These are phyloP conservation scores for Ogataea parapolymorpha DNA, from an alignment of 805 yeast species.

Conservation along the genomic window DNA sequence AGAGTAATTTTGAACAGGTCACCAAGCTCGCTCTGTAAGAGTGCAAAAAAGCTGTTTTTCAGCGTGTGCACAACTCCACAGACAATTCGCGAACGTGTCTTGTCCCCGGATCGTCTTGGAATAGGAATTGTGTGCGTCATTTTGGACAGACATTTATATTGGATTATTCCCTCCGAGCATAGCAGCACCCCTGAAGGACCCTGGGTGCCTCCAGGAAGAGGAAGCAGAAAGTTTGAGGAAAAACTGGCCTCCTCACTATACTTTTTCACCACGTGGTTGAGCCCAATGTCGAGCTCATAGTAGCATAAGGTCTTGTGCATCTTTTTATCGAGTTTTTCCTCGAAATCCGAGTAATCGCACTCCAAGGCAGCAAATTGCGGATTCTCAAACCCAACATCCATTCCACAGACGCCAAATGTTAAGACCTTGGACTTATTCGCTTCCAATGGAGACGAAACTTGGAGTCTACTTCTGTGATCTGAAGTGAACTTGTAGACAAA, in stretches of 20 bases:
- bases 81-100: constrained; percentile 38
- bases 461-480: constrained; percentile 42
- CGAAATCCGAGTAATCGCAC: constrained; percentile 42
- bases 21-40: constrained; percentile 69
- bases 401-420: constrained; percentile 51
- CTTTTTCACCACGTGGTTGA: constrained; percentile 66
- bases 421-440: constrained; percentile 49
- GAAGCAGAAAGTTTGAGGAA: constrained; percentile 51
- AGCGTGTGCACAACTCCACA: constrained; percentile 63
- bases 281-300: constrained; percentile 83
- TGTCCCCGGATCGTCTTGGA: constrained; percentile 44
- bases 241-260: constrained; percentile 38
- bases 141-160: constrained; percentile 44
- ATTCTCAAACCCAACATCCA: constrained; percentile 78
- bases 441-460: constrained; percentile 72
- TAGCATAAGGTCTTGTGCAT: constrained; percentile 44
- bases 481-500: constrained; percentile 63
- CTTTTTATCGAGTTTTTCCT: constrained; percentile 15
- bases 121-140: constrained; percentile 43
- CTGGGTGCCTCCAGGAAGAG: constrained; percentile 69
- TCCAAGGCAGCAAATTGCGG: constrained; percentile 86
- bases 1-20: constrained; percentile 69
- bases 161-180: constrained; percentile 53
- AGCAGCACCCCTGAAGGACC: constrained; percentile 70
- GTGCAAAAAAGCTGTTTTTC: constrained; percentile 59